These are phyloP conservation scores for Populus tremula DNA, from an alignment of 345 rosid genomes.

Conservation along the genomic window DNA sequence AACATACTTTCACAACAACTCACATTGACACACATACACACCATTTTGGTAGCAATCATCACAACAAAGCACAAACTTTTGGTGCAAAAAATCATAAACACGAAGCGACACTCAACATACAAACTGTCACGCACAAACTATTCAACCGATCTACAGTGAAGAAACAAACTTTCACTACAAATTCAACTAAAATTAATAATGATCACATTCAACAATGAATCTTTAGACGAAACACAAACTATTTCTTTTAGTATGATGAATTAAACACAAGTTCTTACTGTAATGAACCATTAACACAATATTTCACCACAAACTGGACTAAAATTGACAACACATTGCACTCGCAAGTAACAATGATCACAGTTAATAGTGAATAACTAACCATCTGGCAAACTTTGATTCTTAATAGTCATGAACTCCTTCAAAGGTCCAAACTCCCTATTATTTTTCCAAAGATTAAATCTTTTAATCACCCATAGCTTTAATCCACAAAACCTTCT, in stretches of 20 bases:
- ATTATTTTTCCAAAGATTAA: constrained; percentile 29
- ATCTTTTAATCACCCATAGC: constrained; percentile 36
- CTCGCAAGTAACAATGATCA: not conserved
- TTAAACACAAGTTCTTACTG: not conserved
- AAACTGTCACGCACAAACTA: not conserved
- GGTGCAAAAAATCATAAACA: not conserved
- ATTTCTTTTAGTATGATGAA: not conserved
- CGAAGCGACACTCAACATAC: not conserved
- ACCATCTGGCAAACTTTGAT: constrained; percentile 27
- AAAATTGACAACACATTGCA: not conserved
- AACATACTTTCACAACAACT: not conserved
- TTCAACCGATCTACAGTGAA: not conserved
- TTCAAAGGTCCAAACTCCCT: constrained; percentile 26
- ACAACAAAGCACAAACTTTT: not conserved
- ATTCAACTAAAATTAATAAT: not conserved
- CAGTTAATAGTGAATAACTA: constrained; percentile 3
- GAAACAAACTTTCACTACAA: not conserved
- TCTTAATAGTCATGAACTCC: constrained; percentile 37
- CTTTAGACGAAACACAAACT: not conserved
- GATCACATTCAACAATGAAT: not conserved
- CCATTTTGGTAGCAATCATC: not conserved
- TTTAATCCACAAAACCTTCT: constrained; percentile 48
- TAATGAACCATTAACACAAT: not conserved
- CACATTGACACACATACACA: not conserved
- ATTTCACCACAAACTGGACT: not conserved